These are phyloP conservation scores for Cyclocybe cylindracea DNA, from an alignment of 768 basidiomycete species.

Conservation along the genomic window DNA sequence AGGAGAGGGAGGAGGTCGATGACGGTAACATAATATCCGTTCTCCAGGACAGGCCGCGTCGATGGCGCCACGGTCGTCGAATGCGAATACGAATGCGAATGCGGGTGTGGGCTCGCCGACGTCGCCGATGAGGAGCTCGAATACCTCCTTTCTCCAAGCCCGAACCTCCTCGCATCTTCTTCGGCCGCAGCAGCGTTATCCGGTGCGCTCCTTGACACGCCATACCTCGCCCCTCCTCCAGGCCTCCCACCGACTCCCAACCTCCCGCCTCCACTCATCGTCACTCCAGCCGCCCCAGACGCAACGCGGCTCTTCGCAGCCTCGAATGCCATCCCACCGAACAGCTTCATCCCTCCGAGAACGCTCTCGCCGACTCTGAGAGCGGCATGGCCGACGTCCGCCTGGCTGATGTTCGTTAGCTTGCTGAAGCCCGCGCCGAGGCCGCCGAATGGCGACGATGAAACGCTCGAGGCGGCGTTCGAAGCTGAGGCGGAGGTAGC, in stretches of 20 bases:
- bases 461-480: constrained; percentile 10
- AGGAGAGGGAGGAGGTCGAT: constrained; percentile 48
- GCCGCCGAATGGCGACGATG: constrained; percentile 22
- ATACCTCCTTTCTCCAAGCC: constrained; percentile 27
- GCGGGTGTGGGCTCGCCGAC: neutral
- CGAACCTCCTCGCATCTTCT: constrained; percentile 12
- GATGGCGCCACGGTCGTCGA: constrained; percentile 22
- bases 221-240: constrained; percentile 35
- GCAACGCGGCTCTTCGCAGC: constrained; percentile 43
- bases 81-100: constrained; percentile 6
- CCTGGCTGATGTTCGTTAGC: constrained; percentile 34
- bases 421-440: constrained; percentile 12
- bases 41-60: constrained; percentile 20
- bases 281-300: constrained; percentile 9
- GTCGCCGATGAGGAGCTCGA: constrained; percentile 11
- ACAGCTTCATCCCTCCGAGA: constrained; percentile 61
- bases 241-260: constrained; percentile 16
- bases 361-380: constrained; percentile 62
- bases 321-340: constrained; percentile 61
- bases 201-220: constrained; percentile 68
- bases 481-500: no score
- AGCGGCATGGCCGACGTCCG: constrained; percentile 52
- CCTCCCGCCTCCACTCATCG: constrained; percentile 3
- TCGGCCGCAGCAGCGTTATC: constrained; percentile 26
- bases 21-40: constrained; percentile 52